Base-by-base conservation (phyloP, 805 yeast species). In the Ogataea haglerorum region DNA sequence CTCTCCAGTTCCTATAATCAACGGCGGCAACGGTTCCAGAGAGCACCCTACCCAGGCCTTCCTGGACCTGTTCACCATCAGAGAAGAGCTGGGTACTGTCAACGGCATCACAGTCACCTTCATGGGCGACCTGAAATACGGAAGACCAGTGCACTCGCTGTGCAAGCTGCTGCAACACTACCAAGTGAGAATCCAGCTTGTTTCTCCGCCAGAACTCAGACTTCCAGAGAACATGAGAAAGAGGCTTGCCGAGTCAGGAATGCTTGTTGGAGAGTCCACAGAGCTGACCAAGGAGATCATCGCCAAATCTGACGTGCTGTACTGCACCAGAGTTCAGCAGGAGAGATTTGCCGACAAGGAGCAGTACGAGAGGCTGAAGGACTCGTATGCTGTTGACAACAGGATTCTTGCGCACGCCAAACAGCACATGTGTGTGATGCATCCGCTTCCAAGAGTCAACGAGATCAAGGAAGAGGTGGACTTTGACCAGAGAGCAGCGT, bases 41-140 rank as follows among this genome's bases (percentile, higher is more conserved):
- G 99, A 93, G 72, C 99, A 93, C 67, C 99, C 99, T 58, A 86
- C 98, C 17, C 99, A 93, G 70, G 99, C 99, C 2, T 86, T 93
- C 72, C 74, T 95, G 60, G 99, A 93, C 64, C 72, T 93, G 67
- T 93, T 91, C 77, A 93, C 99, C 38, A 93, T 93, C 57, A 87
- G 99, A 72, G 99, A 93, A 69, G 99, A 93, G 72, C 74, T 93
- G 51, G 99, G 99, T 63, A 88, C 98, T 45, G 97, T 95, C 40
- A 93, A 93, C 64, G 97, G 98, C 63, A 84, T 95, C 60, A 89
- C 96, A 26, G 93, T 93, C 50, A 93, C 99, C 4, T 93, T 93
- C 68, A 89, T 93, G 96, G 99, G 99, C 61, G 99, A 93, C 63
- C 78, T 93, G 75, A 89, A 88, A 65, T 88, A 88, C 62, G 99